Evolutionary conservation across 2,329 filamentous ascomycete genomes (phyloP).

Genomic region (Gliomastix tumulicola): DNA sequence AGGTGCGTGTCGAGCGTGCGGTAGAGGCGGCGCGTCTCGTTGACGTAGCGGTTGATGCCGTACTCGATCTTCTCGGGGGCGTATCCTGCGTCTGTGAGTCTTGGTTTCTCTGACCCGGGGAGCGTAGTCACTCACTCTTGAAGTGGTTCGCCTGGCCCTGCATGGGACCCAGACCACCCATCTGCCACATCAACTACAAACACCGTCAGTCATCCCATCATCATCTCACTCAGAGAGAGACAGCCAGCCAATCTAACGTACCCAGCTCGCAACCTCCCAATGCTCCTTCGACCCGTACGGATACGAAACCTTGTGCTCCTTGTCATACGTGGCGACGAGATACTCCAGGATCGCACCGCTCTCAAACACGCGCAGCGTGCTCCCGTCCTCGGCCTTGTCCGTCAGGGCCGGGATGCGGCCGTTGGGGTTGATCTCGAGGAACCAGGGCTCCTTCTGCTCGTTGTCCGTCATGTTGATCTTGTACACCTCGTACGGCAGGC

Average conservation of each 20-base stretch:
- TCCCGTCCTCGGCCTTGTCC: constrained; percentile 68
- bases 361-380: constrained; percentile 73
- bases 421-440: constrained; percentile 87
- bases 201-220: too few species aligned
- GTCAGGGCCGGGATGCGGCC: constrained; percentile 85
- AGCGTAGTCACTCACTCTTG: constrained; percentile 35
- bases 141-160: constrained; percentile 81
- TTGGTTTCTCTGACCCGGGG: too few species aligned
- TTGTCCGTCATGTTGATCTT: constrained; percentile 67
- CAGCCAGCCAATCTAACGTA: too few species aligned
- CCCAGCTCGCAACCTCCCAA: constrained; percentile 77
- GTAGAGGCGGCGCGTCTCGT: constrained; percentile 80
- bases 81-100: constrained; percentile 42
- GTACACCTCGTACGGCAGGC: constrained; percentile 68
- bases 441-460: constrained; percentile 80
- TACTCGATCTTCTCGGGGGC: constrained; percentile 79
- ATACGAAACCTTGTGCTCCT: constrained; percentile 75
- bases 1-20: constrained; percentile 70
- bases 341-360: constrained; percentile 81
- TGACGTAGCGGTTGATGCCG: constrained; percentile 73
- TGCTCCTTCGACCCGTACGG: constrained; percentile 65
- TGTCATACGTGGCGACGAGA: constrained; percentile 74
- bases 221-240: too few species aligned
- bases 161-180: constrained; percentile 76
- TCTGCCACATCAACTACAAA: constrained; percentile 67